These are phyloP conservation scores for Xylaria flabelliformis DNA, from an alignment of 495 filamentous ascomycete species.

Conservation along the genomic window DNA sequence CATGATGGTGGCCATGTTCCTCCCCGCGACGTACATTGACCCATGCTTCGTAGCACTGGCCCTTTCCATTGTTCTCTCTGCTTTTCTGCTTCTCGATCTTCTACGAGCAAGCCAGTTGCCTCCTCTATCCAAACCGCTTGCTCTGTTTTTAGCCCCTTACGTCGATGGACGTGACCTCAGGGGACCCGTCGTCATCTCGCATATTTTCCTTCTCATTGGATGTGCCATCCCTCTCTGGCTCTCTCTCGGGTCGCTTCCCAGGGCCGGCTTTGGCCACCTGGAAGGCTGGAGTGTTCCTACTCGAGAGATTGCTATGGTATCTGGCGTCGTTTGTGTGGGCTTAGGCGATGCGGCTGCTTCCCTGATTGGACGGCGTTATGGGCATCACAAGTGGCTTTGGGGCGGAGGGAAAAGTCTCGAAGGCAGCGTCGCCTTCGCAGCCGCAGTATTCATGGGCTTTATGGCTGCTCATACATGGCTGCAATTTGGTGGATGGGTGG, in stretches of 20 bases:
- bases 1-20: constrained; percentile 95
- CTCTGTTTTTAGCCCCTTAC: constrained; percentile 86
- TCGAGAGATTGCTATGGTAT: constrained; percentile 84
- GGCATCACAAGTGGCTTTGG: constrained; percentile 93
- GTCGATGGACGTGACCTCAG: constrained; percentile 93
- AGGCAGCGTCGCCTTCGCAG: constrained; percentile 84
- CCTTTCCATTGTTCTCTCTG: constrained; percentile 71
- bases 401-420: constrained; percentile 94
- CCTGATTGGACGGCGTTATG: constrained; percentile 85
- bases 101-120: constrained; percentile 90
- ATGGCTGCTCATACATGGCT: constrained; percentile 78
- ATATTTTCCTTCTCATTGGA: constrained; percentile 96
- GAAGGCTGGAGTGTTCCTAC: constrained; percentile 72
- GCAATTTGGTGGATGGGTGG: constrained; percentile 70
- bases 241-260: constrained; percentile 69
- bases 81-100: constrained; percentile 88
- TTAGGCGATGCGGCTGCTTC: constrained; percentile 96
- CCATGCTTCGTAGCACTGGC: constrained; percentile 82
- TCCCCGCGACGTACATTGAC: constrained; percentile 84
- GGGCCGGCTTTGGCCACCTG: constrained; percentile 59
- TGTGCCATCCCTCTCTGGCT: constrained; percentile 96
- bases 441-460: constrained; percentile 78
- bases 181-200: constrained; percentile 91
- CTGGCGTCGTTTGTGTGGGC: constrained; percentile 91
- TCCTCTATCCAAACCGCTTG: constrained; percentile 81